Base-by-base conservation (phyloP, 73 alveolate species). In the Halteria grandinella region DNA sequence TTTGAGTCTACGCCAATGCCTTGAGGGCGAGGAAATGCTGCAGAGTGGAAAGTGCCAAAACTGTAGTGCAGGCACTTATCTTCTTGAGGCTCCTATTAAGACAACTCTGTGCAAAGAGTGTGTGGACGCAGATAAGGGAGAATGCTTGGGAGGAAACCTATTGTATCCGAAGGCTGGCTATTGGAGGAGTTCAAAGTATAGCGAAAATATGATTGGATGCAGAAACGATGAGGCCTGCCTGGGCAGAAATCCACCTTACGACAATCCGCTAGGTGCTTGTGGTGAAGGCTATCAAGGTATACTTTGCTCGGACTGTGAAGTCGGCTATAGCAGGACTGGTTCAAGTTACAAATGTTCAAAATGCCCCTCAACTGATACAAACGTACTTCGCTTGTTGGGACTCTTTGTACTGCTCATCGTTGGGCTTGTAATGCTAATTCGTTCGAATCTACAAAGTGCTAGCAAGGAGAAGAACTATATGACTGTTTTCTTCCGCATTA, bases 101-200 rank as follows among this genome's bases (percentile, higher is more conserved):
- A 53, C 36, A 8, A 53, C 24, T 6, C 8, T 6, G 7, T 57
- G 75, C 20, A 6, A 57, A 29, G 25, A 4, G 4, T 71, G 85
- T 75, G 21, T 27, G 34, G 25, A n/a, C n/a, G n/a, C 86, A 21
- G 27, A 64, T 12, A 32, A 47, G 33, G 84, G 86, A 15, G 41
- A 33, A 11, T 80, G 91, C 45, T 36, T 23, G 34, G 91, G 91
- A 17, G 85, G 85, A 25, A 1, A 54, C 20, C 28, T 71, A 21
- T 71, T 80, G 12, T 70, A 62, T 18, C 86, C 91, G 0, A 27
- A 69, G 31, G 59, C 86, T 32, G 92, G 92, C 4, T 83, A 44
- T 44, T 83, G 92, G 87, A 72, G 92, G 34, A 21, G 33, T 15
- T 25, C 29, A 2, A 74, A 83, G 18, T 15, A 10, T 6, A 58